phyloP scores from a whole-genome alignment of 2,329 filamentous ascomycete genomes.

The Xylariaceae sp. region DNA sequence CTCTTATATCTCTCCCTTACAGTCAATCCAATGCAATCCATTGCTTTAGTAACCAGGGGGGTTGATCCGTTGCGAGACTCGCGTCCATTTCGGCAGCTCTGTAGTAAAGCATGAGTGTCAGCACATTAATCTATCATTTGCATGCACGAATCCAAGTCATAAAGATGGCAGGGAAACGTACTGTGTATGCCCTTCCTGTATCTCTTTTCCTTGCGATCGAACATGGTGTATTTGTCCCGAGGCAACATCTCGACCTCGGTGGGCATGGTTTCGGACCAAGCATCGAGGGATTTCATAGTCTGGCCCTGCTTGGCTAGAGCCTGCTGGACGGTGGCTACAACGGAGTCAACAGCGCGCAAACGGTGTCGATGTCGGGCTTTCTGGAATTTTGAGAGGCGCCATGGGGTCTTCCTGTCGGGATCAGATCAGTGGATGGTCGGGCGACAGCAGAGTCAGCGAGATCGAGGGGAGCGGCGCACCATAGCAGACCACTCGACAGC shows the following conservation, averaged over 20 bases:
- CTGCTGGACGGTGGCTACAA: constrained; percentile 78
- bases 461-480: constrained; percentile 48
- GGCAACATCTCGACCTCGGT: constrained; percentile 93
- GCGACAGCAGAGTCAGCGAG: no score
- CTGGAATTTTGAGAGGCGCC: constrained; percentile 88
- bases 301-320: constrained; percentile 73
- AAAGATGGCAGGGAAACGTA: constrained; percentile 48
- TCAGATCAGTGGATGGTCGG: background rate
- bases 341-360: constrained; percentile 77
- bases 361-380: constrained; percentile 84
- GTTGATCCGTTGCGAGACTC: constrained; percentile 89
- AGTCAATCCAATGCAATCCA: background rate
- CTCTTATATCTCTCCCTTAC: background rate
- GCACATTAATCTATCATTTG: constrained; percentile 1
- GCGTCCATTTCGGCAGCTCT: constrained; percentile 91
- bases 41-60: constrained; percentile 78
- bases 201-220: constrained; percentile 91
- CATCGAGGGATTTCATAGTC: constrained; percentile 73
- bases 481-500: constrained; percentile 77
- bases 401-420: constrained; percentile 78
- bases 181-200: constrained; percentile 98
- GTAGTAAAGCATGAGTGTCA: constrained; percentile 11
- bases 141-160: background rate
- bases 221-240: constrained; percentile 96
- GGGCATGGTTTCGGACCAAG: constrained; percentile 96